Percentiles rank a stretch among this genome's conserved stretches.
phyloP scores from a whole-genome alignment of 2,329 filamentous ascomycete genomes.

The Hypoxylon sp. region DNA sequence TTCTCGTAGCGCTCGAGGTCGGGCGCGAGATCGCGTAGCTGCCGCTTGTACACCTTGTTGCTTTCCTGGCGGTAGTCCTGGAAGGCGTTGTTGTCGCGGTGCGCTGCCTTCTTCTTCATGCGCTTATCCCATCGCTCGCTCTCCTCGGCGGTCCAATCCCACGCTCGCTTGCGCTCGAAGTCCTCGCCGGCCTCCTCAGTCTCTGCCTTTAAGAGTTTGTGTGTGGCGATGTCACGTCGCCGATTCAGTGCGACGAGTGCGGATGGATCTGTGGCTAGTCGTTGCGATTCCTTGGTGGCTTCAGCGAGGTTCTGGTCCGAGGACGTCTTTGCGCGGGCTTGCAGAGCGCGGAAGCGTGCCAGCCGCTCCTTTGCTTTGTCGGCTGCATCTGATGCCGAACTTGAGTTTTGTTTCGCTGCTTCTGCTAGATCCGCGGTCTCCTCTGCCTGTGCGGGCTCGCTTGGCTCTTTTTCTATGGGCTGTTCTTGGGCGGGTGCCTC shows the following conservation, averaged over 20 bases:
- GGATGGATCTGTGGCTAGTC: constrained; percentile 80
- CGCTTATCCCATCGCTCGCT: constrained; percentile 94
- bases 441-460: constrained; percentile 18
- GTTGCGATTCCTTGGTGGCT: constrained; percentile 84
- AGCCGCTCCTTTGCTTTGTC: constrained; percentile 73
- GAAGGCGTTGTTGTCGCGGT: constrained; percentile 89
- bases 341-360: constrained; percentile 88
- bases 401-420: constrained; percentile 25
- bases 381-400: constrained; percentile 37
- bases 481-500: constrained; percentile 33
- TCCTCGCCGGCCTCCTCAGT: constrained; percentile 87
- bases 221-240: constrained; percentile 86
- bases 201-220: constrained; percentile 94
- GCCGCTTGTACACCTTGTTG: constrained; percentile 92
- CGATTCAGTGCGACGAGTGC: constrained; percentile 84
- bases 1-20: constrained; percentile 88
- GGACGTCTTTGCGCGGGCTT: constrained; percentile 81
- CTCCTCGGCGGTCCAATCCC: constrained; percentile 98
- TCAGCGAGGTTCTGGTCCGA: constrained; percentile 84
- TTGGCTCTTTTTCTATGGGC: constrained; percentile 22
- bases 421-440: constrained; percentile 8
- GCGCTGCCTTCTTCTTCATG: constrained; percentile 84
- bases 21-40: constrained; percentile 81
- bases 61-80: constrained; percentile 89
- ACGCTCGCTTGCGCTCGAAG: constrained; percentile 97